Base-by-base conservation (phyloP, 495 filamentous ascomycete species). In the Penicillium tannophilum region DNA sequence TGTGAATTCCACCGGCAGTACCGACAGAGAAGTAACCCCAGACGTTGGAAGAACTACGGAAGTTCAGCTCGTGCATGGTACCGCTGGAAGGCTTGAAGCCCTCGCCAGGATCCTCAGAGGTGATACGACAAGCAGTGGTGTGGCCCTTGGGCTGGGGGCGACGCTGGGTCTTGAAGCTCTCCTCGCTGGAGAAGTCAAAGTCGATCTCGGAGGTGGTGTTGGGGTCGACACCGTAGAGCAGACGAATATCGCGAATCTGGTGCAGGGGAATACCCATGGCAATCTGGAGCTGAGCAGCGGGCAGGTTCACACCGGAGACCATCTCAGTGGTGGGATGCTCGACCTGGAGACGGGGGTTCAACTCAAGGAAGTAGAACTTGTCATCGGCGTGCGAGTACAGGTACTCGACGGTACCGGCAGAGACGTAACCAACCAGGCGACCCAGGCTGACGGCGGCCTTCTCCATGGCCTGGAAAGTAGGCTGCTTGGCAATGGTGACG, bases 1-100 rank as follows among this genome's bases (percentile, higher is more conserved):
- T 96, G 86, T 99, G 94, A 63, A 99, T 99, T 76, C 92, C 91
- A 80, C 92, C 92, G 41, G 91, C 86, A 17, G 92, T 92, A 77
- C 94, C 90, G 73, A 99, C 94, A 33, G 94, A 99, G 86, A 99
- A 99, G 77, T 99, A 99, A 82, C 94, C 94, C 94, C 94, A 99
- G 41, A 97, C 94, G 66, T 99, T 99, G 45, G 94, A 97, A 65
- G 93, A 97, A 79, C 88, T 92, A 58, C 94, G 84, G 87, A 99
- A 99, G 81, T 99, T 99, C 64, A 99, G 80, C 70, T 99, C 94
- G 78, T 97, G 94, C 87, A 99, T 94, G 58, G 91, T 96, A 85
- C 94, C 94, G 68, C 92, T 93, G 20, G 94, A 99, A 54, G 94
- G 94, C 83, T 99, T 99, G 86, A 99, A 99, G 31, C 94, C 94